Conservation (phyloP, 1,139 yeast species). For the Nakaseomyces kungkrabaensis region DNA sequence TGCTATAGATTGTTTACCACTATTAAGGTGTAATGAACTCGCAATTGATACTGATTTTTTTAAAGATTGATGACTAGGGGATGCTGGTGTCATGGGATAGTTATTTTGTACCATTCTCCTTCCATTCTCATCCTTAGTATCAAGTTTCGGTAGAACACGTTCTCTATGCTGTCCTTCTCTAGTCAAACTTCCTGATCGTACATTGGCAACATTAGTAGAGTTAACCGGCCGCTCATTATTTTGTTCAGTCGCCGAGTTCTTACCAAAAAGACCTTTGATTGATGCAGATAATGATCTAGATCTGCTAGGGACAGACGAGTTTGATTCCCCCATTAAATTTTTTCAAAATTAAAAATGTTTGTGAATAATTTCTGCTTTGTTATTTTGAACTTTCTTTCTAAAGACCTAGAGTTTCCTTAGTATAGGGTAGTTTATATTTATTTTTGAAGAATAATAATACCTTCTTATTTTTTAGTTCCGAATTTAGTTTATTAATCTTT, state of each 20-base stretch:
- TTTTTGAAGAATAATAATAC: not conserved
- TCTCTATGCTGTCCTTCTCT: not conserved
- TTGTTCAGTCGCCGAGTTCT: constrained; percentile 1
- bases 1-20: constrained; percentile 13
- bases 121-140: not conserved
- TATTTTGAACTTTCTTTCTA: too few relatives aligned
- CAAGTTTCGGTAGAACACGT: not conserved
- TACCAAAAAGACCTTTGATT: constrained; percentile 22
- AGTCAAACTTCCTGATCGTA: constrained; percentile 4
- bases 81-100: not conserved
- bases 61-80: not conserved
- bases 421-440: too few relatives aligned
- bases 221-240: not conserved
- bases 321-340: constrained; percentile 4
- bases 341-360: too few relatives aligned
- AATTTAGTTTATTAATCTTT: not conserved
- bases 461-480: not conserved
- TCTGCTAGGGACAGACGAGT: constrained; percentile 8
- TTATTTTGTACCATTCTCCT: not conserved
- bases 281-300: constrained; percentile 25
- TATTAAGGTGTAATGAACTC: constrained; percentile 3
- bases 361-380: too few relatives aligned
- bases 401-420: too few relatives aligned
- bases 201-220: not conserved
- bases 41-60: not conserved